Conservation (phyloP, 352 stramenopile species). For the Phytopythium kandeliae region DNA sequence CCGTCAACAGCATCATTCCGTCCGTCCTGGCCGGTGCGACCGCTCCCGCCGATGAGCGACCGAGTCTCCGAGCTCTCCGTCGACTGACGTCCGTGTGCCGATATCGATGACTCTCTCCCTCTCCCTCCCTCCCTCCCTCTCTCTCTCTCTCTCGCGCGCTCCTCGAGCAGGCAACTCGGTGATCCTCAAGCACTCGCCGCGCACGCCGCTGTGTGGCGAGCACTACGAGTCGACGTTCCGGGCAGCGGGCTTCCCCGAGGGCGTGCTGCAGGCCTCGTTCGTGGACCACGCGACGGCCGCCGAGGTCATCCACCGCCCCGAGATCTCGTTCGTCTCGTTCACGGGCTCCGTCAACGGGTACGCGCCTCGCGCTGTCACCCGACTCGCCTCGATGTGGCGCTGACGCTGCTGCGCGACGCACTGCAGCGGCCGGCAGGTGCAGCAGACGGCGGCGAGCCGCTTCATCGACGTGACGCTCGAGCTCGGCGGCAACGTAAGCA, state of each 20-base stretch:
- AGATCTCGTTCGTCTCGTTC: constrained; percentile 79
- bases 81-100: too few species aligned
- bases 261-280: constrained; percentile 63
- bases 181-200: constrained; percentile 75
- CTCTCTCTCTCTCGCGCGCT: too few species aligned
- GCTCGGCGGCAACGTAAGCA: constrained; percentile 70
- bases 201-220: constrained; percentile 68
- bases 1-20: constrained; percentile 81
- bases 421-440: constrained; percentile 59
- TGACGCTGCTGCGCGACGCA: constrained; percentile 5
- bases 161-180: constrained; percentile 78
- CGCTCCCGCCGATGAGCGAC: too few species aligned
- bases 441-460: constrained; percentile 40
- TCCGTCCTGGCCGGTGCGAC: constrained; percentile 53
- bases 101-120: too few species aligned
- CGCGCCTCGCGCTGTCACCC: constrained; percentile 1
- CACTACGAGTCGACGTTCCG: constrained; percentile 74
- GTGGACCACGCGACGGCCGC: constrained; percentile 59
- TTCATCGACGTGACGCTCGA: constrained; percentile 83
- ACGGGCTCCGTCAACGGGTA: constrained; percentile 77
- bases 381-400: not conserved
- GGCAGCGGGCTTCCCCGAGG: constrained; percentile 53
- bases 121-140: too few species aligned
- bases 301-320: constrained; percentile 57
- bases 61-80: too few species aligned